phyloP scores from a whole-genome alignment of 345 rosid genomes.

The Tarenaya hassleriana region DNA sequence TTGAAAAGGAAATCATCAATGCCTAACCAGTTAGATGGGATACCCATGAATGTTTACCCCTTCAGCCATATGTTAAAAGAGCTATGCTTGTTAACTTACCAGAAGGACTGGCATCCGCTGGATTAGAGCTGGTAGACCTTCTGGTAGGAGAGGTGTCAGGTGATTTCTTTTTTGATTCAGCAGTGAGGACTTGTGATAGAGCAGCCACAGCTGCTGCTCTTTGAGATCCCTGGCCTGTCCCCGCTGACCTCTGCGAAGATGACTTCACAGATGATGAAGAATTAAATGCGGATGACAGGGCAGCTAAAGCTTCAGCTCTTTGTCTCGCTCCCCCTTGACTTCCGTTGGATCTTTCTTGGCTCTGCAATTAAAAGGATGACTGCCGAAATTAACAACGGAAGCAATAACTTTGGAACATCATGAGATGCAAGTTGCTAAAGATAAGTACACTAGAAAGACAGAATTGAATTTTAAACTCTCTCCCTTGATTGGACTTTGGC shows the following conservation, averaged over 20 bases:
- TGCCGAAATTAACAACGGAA: conserved; percentile 1
- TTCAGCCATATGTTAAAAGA: conserved; percentile 6
- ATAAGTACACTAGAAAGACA: not conserved
- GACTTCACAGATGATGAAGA: conserved; percentile 48
- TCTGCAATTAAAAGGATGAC: conserved; percentile 30
- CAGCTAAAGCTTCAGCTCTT: conserved; percentile 83
- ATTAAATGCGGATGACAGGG: conserved; percentile 68
- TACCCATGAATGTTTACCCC: not conserved
- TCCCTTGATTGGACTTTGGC: too few species aligned
- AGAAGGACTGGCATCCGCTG: conserved; percentile 37
- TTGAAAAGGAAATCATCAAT: too few species aligned
- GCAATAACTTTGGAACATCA: conserved; percentile 5
- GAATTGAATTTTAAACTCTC: not conserved
- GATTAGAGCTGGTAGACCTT: conserved; percentile 24
- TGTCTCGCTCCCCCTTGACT: conserved; percentile 63
- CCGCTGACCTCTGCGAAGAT: conserved; percentile 37
- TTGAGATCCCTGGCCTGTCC: conserved; percentile 58
- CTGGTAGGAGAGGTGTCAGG: conserved; percentile 50
- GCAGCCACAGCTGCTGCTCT: conserved; percentile 98
- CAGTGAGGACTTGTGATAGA: conserved; percentile 80
- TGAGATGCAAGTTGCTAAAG: conserved; percentile 1
- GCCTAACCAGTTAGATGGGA: not conserved
- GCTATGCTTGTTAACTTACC: conserved; percentile 33
- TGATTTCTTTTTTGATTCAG: conserved; percentile 66
- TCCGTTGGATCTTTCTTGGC: conserved; percentile 56